These are phyloP conservation scores for Agroathelia rolfsii DNA, from an alignment of 1,284 basidiomycete species.

Conservation along the genomic window DNA sequence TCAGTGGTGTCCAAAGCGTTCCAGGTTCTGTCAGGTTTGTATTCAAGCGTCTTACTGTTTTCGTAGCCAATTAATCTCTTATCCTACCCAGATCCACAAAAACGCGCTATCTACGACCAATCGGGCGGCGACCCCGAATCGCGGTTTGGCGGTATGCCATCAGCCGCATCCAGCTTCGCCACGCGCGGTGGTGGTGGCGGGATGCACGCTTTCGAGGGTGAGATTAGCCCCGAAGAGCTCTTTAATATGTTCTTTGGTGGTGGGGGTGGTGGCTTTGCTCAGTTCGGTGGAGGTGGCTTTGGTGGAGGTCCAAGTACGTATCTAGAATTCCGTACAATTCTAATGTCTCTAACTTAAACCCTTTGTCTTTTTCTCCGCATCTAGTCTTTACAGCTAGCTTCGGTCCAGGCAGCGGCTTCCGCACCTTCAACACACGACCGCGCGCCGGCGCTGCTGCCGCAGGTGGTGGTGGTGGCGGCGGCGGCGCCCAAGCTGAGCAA, in stretches of 20 bases:
- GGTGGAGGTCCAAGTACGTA: conserved; percentile 47
- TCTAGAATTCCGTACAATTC: no score
- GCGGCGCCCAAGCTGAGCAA: conserved; percentile 34
- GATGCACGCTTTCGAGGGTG: conserved; percentile 56
- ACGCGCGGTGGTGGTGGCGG: conserved; percentile 40
- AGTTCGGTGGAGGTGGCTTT: conserved; percentile 33
- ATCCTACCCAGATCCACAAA: conserved; percentile 72
- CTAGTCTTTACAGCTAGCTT: conserved; percentile 67
- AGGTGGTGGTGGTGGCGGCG: conserved; percentile 28
- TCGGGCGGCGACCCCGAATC: conserved; percentile 83
- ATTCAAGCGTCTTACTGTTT: conserved; percentile 4
- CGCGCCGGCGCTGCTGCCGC: conserved; percentile 26
- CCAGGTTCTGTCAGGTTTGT: conserved; percentile 79
- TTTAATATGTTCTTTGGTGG: conserved; percentile 99
- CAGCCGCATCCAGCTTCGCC: conserved; percentile 30
- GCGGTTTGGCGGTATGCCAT: conserved; percentile 60
- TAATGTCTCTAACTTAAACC: background rate
- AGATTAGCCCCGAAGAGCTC: conserved; percentile 90
- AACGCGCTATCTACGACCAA: conserved; percentile 83
- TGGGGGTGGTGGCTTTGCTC: conserved; percentile 27
- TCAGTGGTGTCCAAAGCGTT: conserved; percentile 98
- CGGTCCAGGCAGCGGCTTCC: conserved; percentile 66
- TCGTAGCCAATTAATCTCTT: conserved; percentile 6
- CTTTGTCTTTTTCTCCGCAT: conserved; percentile 7
- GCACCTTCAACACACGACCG: conserved; percentile 47